phyloP scores from a whole-genome alignment of 73 alveolate species.

The Tetrahymena malaccensis region DNA sequence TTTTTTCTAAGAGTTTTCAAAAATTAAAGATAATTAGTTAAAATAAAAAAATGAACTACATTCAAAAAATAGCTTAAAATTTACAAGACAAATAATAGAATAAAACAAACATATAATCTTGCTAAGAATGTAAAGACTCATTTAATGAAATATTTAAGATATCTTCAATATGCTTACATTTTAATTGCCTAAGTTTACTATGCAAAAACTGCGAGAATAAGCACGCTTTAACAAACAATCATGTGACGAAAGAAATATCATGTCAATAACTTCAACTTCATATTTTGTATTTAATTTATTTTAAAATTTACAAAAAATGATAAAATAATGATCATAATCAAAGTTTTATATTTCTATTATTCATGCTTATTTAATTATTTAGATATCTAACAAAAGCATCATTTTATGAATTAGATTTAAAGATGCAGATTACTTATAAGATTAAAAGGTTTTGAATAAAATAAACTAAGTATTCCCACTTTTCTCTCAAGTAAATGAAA shows the following conservation, averaged over 20 bases:
- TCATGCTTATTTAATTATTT: too few species aligned
- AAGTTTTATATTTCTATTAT: too few species aligned
- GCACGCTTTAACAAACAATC: background rate
- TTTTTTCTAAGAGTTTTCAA: too few species aligned
- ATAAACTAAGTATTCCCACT: background rate
- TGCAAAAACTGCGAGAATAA: background rate
- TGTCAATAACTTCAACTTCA: background rate
- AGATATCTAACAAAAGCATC: background rate
- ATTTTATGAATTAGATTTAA: background rate
- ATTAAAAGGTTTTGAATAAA: background rate
- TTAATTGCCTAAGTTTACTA: background rate
- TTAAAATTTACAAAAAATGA: background rate
- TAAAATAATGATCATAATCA: too few species aligned
- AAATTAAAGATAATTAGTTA: too few species aligned
- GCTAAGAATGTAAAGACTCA: background rate
- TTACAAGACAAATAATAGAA: background rate
- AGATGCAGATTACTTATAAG: background rate
- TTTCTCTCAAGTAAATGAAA: background rate
- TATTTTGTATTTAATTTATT: background rate
- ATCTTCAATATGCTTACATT: background rate
- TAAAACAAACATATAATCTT: background rate
- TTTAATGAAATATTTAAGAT: background rate
- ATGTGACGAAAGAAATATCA: background rate
- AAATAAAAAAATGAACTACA: background rate
- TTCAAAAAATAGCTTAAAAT: background rate